Base-by-base conservation (phyloP, 352 stramenopile species). In the Aphanomyces astaci region DNA sequence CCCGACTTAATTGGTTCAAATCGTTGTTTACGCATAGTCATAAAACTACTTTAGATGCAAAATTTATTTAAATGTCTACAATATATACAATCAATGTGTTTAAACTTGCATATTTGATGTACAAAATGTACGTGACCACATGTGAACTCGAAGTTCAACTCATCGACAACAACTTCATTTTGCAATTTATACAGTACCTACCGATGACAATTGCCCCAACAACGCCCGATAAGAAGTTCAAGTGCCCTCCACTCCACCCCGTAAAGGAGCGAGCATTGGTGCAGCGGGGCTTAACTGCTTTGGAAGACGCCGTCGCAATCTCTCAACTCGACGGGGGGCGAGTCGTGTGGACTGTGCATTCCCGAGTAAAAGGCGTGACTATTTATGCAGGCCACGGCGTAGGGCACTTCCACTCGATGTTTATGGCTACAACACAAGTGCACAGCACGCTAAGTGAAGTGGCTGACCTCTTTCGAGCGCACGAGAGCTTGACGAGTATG, bases 381-480 rank as follows among this genome's bases (percentile, higher is more conserved):
- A 15, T 43, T 15, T 43, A 43, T 43, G 36, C 36, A 15, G 36
- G 15, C 36, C 36, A 15, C 36, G 36, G 15, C 36, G 15, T 43
- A 15, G 7, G 15, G 7, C 36, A 43, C 7, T 43, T 43, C 15
- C 36, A 43, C 36, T 43, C 36, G 36, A 43, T 43, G 36, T 43
- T 43, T 15, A 15, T 43, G 36, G 36, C 36, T 7, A 43, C 80
- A 15, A 88, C 79, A 31, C 79, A 77, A 28, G 88, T 92, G 39
- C 83, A 83, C 71, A 82, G 82, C n/a, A 82, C 77, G 27, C 78
- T 92, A 39, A 82, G 90, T 64, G 84, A 92, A 39, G 79, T 92
- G n/a, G 82, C 84, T 30, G 79, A 88, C 46, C 90, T 92, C 73
- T 92, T 92, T 71, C 75, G 76, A 45, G 76, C 36, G 7, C 15